Evolutionary conservation across 352 stramenopile genomes (phyloP), one percentile per base, ranked within the genome.

Genomic region (Globisporangium acanthophoron): DNA sequence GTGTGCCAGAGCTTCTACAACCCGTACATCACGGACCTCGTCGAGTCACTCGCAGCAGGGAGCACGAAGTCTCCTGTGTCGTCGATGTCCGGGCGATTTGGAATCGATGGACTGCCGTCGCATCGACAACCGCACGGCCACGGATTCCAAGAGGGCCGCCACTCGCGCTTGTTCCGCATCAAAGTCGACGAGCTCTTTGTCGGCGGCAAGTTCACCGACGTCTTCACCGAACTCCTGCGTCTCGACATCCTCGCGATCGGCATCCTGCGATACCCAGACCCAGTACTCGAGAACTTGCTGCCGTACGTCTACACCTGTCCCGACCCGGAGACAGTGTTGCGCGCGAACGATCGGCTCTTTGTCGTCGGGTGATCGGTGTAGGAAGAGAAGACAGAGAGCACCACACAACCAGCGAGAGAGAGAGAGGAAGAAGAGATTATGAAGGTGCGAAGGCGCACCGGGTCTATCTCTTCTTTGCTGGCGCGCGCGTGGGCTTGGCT

Each of bases 1-100:
- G 57, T 88, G 12, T 91, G 79, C 45, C 81, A 91, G 49, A 72
- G 75, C n/a, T 91, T 91, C 49, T 91, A 84, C 64, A 91, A 91
- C 24, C 81, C 81, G 12, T 91, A 89, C 58, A 84, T 89, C 33
- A 84, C 73, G 5, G 78, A 89, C 31, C 59, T 89, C 7, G 62
- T 89, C 20, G 64, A 78, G 50, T 65, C 74, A 3, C 61, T 91
- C 15, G 74, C 75, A 45, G 72, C 67, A 39, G 71, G 73, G 33
- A 78, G 64, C 16, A 47, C 44, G 44, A 20, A 13, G 6, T 18
- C 15, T 29, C 58, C 35, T 46, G 45, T 21, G n/a, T 50, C 20
- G 41, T 29, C 46, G 6, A 15, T n/a, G 21, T 7, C 7, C 16
- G 31, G 7, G 20, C 13, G 21, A n/a, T 29, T 33, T 33, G 24